A percentile compares a stretch with the other conserved stretches of the same genome.
Conservation (phyloP, 2,329 filamentous ascomycete species). For the Diaporthe capsici region DNA sequence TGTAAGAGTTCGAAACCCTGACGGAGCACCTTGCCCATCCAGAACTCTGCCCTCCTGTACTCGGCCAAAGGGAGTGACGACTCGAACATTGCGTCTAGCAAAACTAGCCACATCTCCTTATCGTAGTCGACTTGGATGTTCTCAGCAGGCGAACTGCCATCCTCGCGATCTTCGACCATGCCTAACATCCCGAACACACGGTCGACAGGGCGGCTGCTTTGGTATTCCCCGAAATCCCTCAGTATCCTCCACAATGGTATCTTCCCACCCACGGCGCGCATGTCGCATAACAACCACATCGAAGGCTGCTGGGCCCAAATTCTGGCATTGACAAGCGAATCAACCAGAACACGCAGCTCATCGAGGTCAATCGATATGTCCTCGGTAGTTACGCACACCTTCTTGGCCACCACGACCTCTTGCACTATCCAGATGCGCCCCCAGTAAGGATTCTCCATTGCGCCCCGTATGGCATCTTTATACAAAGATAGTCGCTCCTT, state of each 20-base stretch:
- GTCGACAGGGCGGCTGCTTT: constrained; percentile 9
- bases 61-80: background rate
- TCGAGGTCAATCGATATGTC: background rate
- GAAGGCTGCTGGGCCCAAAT: background rate
- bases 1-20: background rate
- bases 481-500: background rate
- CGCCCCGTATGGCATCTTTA: background rate
- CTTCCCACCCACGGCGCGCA: background rate
- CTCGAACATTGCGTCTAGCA: constrained; percentile 11
- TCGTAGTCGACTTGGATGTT: constrained; percentile 19
- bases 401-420: background rate
- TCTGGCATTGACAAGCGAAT: too few relatives aligned
- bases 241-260: background rate
- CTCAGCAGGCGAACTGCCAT: background rate
- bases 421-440: background rate
- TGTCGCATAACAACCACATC: background rate
- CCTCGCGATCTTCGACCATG: background rate
- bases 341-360: background rate
- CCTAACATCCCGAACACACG: constrained; percentile 5
- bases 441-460: background rate
- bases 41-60: too few relatives aligned
- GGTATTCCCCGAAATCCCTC: background rate
- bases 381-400: background rate
- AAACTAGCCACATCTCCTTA: background rate
- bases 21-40: too few relatives aligned